Evolutionary conservation across 1,139 yeast species (phyloP).

Genomic region (Nakaseomyces bracarensis): DNA sequence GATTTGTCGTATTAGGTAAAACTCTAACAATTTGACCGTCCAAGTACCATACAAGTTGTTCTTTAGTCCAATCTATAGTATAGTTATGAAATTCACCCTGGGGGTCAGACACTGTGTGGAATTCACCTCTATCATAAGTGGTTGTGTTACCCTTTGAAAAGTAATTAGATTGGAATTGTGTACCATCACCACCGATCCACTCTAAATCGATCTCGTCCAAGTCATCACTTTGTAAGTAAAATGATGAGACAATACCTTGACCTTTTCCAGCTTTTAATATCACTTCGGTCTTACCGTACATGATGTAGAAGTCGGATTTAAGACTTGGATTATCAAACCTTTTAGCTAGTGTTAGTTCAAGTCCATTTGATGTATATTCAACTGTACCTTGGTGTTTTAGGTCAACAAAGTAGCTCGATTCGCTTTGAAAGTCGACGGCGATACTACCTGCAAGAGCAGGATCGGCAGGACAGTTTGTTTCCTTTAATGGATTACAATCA

Average conservation of each 20-base stretch:
- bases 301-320: conserved; percentile 66
- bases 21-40: conserved; percentile 58
- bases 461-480: conserved; percentile 39
- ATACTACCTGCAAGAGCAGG: conserved; percentile 51
- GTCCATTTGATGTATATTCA: conserved; percentile 44
- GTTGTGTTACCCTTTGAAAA: conserved; percentile 72
- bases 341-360: conserved; percentile 49
- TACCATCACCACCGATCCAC: conserved; percentile 69
- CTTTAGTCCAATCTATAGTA: conserved; percentile 73
- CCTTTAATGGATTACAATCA: conserved; percentile 38
- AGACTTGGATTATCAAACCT: conserved; percentile 70
- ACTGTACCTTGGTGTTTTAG: conserved; percentile 35
- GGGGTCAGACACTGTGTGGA: conserved; percentile 50
- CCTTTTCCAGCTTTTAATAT: conserved; percentile 66
- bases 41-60: conserved; percentile 49
- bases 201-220: conserved; percentile 82
- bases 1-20: conserved; percentile 41
- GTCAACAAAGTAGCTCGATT: conserved; percentile 38
- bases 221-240: conserved; percentile 77
- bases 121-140: conserved; percentile 73
- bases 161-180: conserved; percentile 70
- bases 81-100: conserved; percentile 62
- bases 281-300: conserved; percentile 80
- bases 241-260: conserved; percentile 66
- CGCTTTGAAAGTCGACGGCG: conserved; percentile 40